A percentile compares a stretch with the other conserved stretches of the same genome.
These are phyloP conservation scores for Hypomontagnella submonticulosa DNA, from an alignment of 495 filamentous ascomycete species.

Conservation along the genomic window DNA sequence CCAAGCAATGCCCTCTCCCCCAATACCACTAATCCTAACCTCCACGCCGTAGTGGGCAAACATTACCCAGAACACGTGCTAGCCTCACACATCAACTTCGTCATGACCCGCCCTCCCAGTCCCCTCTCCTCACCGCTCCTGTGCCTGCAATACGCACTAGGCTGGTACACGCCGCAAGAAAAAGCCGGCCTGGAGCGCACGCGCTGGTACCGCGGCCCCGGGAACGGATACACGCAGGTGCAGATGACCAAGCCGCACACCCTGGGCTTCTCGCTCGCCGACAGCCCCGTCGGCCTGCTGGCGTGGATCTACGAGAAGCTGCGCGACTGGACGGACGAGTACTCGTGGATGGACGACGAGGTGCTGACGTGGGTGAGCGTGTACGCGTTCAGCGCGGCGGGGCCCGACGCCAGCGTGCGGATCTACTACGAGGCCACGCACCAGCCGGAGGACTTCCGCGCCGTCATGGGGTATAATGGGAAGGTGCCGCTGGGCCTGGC, in stretches of 20 bases:
- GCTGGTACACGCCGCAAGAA: slow-evolving; percentile 44
- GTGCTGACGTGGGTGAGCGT: slow-evolving; percentile 70
- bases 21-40: slow-evolving; percentile 48
- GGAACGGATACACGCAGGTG: slow-evolving; percentile 62
- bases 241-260: slow-evolving; percentile 71
- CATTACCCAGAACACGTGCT: slow-evolving; percentile 65
- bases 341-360: slow-evolving; percentile 73
- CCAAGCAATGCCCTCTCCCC: slow-evolving; percentile 72
- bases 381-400: slow-evolving; percentile 66
- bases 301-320: slow-evolving; percentile 76
- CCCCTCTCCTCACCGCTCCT: slow-evolving; percentile 51
- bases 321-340: slow-evolving; percentile 70
- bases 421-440: slow-evolving; percentile 3
- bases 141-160: slow-evolving; percentile 53
- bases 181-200: slow-evolving; percentile 56
- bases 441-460: too few species aligned
- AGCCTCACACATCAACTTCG: slow-evolving; percentile 72
- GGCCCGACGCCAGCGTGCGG: slow-evolving; percentile 8
- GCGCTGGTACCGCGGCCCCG: slow-evolving; percentile 57
- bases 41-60: slow-evolving; percentile 55
- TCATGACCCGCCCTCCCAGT: slow-evolving; percentile 49
- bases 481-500: slow-evolving; percentile 53
- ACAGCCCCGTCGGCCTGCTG: slow-evolving; percentile 68
- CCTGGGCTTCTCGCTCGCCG: slow-evolving; percentile 62
- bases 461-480: slow-evolving; percentile 2